A percentile compares a stretch with the other conserved stretches of the same genome.
Evolutionary conservation across 371 early-diverging fungal species (phyloP).

Genomic region (Mortierella sp.): DNA sequence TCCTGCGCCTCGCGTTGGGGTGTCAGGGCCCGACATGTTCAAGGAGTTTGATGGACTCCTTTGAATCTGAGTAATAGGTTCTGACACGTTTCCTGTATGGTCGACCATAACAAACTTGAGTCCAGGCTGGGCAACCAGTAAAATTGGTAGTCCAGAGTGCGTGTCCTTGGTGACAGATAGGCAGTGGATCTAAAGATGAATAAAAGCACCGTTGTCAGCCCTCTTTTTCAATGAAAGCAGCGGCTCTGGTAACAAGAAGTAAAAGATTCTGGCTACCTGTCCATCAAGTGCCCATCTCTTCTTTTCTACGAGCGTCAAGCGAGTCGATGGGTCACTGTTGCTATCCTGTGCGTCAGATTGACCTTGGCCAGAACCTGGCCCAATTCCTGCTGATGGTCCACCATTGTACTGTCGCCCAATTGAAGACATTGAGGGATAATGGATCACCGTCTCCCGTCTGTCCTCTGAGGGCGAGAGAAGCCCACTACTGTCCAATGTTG

Average conservation of each 20-base stretch:
- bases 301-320: constrained; percentile 61
- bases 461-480: constrained; percentile 51
- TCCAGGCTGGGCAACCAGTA: constrained; percentile 74
- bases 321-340: constrained; percentile 9
- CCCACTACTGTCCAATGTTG: constrained; percentile 52
- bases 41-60: not conserved
- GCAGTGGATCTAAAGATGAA: constrained; percentile 35
- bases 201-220: not conserved
- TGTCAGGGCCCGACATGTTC: constrained; percentile 37
- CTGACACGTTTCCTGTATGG: constrained; percentile 67
- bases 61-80: constrained; percentile 48
- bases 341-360: constrained; percentile 21
- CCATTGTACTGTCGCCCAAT: constrained; percentile 21
- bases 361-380: constrained; percentile 1
- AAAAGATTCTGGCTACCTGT: constrained; percentile 53
- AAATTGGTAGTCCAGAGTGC: constrained; percentile 55
- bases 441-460: constrained; percentile 37
- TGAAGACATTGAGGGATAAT: constrained; percentile 43
- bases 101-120: constrained; percentile 73
- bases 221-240: not conserved
- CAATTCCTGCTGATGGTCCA: constrained; percentile 3
- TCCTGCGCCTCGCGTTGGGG: constrained; percentile 37
- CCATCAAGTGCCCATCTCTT: constrained; percentile 75
- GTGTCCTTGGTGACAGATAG: constrained; percentile 46
- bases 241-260: not conserved